Evolutionary conservation across 129 eudicot species (phyloP).

Genomic region (Flaveria brownii): DNA sequence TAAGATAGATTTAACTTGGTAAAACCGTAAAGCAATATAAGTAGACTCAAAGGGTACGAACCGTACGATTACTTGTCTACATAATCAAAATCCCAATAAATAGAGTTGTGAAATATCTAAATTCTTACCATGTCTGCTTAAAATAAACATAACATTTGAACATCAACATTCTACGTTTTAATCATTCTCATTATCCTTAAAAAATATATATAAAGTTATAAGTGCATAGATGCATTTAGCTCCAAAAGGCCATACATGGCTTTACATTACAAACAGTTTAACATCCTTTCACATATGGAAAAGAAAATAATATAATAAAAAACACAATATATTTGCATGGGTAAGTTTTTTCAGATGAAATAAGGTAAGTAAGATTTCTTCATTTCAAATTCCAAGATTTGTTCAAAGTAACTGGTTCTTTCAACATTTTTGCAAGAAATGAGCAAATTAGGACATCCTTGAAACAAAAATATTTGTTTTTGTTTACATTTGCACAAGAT

Average conservation of each 20-base stretch:
- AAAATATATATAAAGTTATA: neutral
- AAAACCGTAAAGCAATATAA: too few species aligned
- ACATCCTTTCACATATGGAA: too few species aligned
- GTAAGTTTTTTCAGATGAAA: neutral
- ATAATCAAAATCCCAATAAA: neutral
- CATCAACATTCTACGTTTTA: neutral
- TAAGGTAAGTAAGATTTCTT: too few species aligned
- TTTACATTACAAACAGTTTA: too few species aligned
- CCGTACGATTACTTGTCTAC: neutral
- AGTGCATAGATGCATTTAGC: neutral
- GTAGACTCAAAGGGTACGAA: too few species aligned
- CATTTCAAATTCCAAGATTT: neutral
- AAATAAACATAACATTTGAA: neutral
- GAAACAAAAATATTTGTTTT: neutral
- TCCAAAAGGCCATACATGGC: neutral
- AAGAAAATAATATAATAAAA: neutral
- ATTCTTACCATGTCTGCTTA: neutral
- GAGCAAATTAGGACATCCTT: too few species aligned
- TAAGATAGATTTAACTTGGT: too few species aligned
- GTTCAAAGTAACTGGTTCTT: neutral
- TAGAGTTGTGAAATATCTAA: neutral
- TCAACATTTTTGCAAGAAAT: neutral
- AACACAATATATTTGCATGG: neutral
- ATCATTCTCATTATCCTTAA: neutral
- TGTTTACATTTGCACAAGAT: neutral